phyloP scores from a whole-genome alignment of 495 filamentous ascomycete species.

The Cryomyces antarcticus region DNA sequence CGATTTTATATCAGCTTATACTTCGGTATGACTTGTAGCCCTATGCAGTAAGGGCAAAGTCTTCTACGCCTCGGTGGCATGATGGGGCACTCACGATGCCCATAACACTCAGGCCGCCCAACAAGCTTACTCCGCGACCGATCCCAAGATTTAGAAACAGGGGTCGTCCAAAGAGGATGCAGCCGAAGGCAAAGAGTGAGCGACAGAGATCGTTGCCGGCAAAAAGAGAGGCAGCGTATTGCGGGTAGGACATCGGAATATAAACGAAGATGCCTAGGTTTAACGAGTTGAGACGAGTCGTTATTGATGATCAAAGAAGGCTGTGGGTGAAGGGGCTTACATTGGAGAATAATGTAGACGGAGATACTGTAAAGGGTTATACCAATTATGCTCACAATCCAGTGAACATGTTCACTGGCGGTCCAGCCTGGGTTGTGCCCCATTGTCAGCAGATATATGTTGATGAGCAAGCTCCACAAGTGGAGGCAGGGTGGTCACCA shows the following conservation, averaged over 20 bases:
- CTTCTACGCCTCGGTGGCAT: no score
- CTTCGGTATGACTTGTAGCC: no score
- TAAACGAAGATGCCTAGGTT: slow-evolving; percentile 47
- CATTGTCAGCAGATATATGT: no score
- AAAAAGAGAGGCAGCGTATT: slow-evolving; percentile 41
- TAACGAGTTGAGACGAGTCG: no score
- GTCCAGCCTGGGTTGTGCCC: no score
- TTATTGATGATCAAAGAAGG: slow-evolving; percentile 17
- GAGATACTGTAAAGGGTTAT: slow-evolving; percentile 31
- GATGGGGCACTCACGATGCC: slow-evolving; percentile 27
- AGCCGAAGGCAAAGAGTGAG: slow-evolving; percentile 32
- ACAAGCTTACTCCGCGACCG: slow-evolving; percentile 29
- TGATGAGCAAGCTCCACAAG: no score
- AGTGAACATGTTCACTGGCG: slow-evolving; percentile 30
- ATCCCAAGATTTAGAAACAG: slow-evolving; percentile 38
- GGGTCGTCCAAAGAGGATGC: slow-evolving; percentile 34
- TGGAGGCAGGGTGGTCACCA: no score
- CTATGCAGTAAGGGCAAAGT: no score
- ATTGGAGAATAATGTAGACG: slow-evolving; percentile 36
- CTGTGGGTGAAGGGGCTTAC: slow-evolving; percentile 10
- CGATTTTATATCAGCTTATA: not conserved
- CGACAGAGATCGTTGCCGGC: slow-evolving; percentile 41
- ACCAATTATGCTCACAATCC: slow-evolving; percentile 40
- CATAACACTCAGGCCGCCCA: slow-evolving; percentile 34
- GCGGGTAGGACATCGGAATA: slow-evolving; percentile 38